phyloP scores from a whole-genome alignment of 2,329 filamentous ascomycete species.

The Fonsecaea pedrosoi region DNA sequence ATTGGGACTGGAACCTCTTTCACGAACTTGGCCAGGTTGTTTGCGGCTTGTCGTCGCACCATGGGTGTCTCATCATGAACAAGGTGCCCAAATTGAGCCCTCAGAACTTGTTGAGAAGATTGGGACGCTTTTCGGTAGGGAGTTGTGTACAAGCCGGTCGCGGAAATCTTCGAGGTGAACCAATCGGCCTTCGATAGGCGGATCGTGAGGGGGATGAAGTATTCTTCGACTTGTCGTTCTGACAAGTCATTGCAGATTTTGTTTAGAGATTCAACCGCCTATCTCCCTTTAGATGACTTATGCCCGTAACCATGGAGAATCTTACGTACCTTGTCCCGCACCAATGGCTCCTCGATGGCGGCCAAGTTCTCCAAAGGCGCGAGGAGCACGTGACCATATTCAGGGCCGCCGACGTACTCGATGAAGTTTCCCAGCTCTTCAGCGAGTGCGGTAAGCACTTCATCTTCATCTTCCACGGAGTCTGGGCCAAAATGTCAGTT shows the following conservation, averaged over 20 bases:
- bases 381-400: constrained; percentile 93
- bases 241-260: constrained; percentile 97
- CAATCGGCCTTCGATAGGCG: constrained; percentile 98
- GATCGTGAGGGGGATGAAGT: constrained; percentile 93
- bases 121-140: constrained; percentile 91
- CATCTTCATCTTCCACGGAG: constrained; percentile 98
- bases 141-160: constrained; percentile 90
- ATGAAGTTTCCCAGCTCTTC: constrained; percentile 97
- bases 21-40: constrained; percentile 95
- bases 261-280: constrained; percentile 99
- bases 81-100: constrained; percentile 88
- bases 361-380: constrained; percentile 97
- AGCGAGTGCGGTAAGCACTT: constrained; percentile 94
- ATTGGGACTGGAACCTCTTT: constrained; percentile 92
- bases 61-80: constrained; percentile 99
- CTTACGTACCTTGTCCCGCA: constrained; percentile 85
- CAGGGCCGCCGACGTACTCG: constrained; percentile 94
- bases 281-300: constrained; percentile 20
- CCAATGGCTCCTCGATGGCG: constrained; percentile 96
- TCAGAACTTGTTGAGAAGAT: constrained; percentile 85
- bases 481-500: constrained; percentile 62
- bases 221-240: constrained; percentile 90
- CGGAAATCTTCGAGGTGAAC: constrained; percentile 99
- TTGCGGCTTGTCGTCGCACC: constrained; percentile 96
- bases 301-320: constrained; percentile 15